Base-by-base conservation (phyloP, 2,329 filamentous ascomycete species). In the Anthostomella pinea region DNA sequence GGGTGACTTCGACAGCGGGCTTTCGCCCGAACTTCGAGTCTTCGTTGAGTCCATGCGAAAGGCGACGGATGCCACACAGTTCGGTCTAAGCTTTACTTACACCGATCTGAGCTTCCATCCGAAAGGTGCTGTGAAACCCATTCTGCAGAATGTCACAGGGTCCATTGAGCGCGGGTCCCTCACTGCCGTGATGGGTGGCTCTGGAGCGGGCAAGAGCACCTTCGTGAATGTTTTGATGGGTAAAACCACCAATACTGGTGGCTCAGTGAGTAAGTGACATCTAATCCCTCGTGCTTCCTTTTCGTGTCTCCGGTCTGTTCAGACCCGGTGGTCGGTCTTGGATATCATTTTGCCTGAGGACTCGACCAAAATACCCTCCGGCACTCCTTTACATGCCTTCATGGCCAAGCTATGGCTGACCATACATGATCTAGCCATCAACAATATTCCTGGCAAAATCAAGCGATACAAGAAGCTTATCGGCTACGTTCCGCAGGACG, bases 221-320 rank as follows among this genome's bases (percentile, higher is more conserved):
- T 77, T 80, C 41, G 65, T 79, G 20, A 79, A 79, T 38, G 71
- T 77, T 17, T 63, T 79, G n/a, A 79, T 79, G 74, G 76, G 76
- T 9, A 79, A 79, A 55, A 65, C 61, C 1, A 65, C 59, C 21
- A 66, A 72, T 40, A 79, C 72, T 1, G 61, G 64, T 1, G 76
- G 76, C 3, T 46, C 61, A 1, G 69, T 76, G 17, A 70, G 31
- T 35, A 35, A 35, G 33, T 28, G 8, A 27, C 25, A n/a, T n/a
- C n/a, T n/a, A n/a, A n/a, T n/a, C n/a, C n/a, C n/a, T n/a, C n/a
- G n/a, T n/a, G n/a, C 14, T 15, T 33, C 11, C 20, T 6, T 7
- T 30, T 30, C 6, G 10, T 30, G 11, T 17, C 6, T 30, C n/a
- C n/a, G n/a, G n/a, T n/a, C n/a, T n/a, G n/a, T n/a, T n/a, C n/a